phyloP scores from a whole-genome alignment of 768 basidiomycete species.

The Gloeophyllum trabeum region DNA sequence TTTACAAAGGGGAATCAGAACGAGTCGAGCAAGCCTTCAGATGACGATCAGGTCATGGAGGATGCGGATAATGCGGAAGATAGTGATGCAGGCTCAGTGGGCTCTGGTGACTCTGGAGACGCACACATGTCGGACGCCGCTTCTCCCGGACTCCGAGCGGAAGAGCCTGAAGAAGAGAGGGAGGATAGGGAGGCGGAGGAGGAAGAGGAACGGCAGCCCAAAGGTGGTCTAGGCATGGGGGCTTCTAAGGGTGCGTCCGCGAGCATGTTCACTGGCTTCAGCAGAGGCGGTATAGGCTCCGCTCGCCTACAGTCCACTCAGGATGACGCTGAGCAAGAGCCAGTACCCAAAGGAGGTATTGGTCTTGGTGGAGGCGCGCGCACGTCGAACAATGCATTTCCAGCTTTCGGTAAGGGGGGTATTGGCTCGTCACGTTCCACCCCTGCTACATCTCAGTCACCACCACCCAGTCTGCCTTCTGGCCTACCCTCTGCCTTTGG shows the following conservation, averaged over 20 bases:
- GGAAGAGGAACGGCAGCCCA: slow-evolving; percentile 27
- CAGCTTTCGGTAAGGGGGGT: neutral
- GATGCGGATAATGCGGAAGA: slow-evolving; percentile 27
- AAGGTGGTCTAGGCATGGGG: slow-evolving; percentile 34
- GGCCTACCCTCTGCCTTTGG: slow-evolving; percentile 30
- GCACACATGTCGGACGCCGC: slow-evolving; percentile 24
- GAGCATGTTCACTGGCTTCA: slow-evolving; percentile 21
- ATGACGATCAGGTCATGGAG: slow-evolving; percentile 23
- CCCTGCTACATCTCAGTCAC: slow-evolving; percentile 27
- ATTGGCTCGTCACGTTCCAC: slow-evolving; percentile 15
- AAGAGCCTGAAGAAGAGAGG: slow-evolving; percentile 21
- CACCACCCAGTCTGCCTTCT: slow-evolving; percentile 27
- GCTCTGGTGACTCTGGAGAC: slow-evolving; percentile 24
- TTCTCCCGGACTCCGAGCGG: too few relatives aligned
- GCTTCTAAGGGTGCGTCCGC: slow-evolving; percentile 15
- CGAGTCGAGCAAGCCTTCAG: slow-evolving; percentile 29
- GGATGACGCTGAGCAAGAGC: slow-evolving; percentile 7
- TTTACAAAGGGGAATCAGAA: slow-evolving; percentile 51
- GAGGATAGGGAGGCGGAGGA: slow-evolving; percentile 39
- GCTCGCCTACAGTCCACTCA: slow-evolving; percentile 14
- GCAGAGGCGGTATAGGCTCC: slow-evolving; percentile 33
- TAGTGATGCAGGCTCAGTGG: slow-evolving; percentile 15
- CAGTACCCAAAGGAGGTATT: neutral
- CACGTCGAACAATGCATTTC: neutral
- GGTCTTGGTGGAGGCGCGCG: neutral